Base-by-base conservation (phyloP, 208 protist genomes). In the Acanthamoeba polyphaga region DNA sequence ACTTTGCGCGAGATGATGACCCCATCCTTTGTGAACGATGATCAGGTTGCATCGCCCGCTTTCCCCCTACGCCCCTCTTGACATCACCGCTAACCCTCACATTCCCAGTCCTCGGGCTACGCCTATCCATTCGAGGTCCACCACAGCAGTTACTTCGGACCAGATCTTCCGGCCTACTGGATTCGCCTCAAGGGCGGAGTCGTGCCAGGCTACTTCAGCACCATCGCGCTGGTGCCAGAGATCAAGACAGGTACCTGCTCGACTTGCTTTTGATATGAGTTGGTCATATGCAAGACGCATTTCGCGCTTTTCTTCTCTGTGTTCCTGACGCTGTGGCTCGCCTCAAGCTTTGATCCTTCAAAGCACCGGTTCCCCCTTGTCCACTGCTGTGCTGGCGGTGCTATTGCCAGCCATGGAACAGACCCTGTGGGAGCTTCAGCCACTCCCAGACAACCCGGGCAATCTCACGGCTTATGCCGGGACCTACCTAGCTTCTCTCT, bases 371-470 rank as follows among this genome's bases (percentile, higher is more conserved):
- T 15, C 51, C 9, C 17, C n/a, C 24, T 29, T 34, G 38, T 53
- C 74, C 38, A 49, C 43, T 1, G 32, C 51, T 3, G 51, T 85
- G 22, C 15, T 85, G 15, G 53, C 17, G n/a, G 22, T 29, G 53
- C 32, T 90, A 1, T 0, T 90, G 1, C 55, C 82, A 5, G 58
- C 82, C 13, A 43, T 90, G 6, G 82, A 90, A 2, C 49, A 90
- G 82, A 49, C 82, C 32, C n/a, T 90, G 82, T 90, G 82, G 82
- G 49, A 60, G 5, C 24, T 90, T 7, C 82, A 90, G 82, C 82
- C 82, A 10, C 58, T 68, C 4, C 82, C 82, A 15, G 17, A 6
- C 82, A 66, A 38, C 58, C 82, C 82, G 10, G 82, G 82, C 82
- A 60, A 90, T 27, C 82, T 90, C 19, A 90, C 43, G 4, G 58